These are phyloP conservation scores for Echinosophora koreensis DNA, from an alignment of 306 rosid species.

Conservation along the genomic window DNA sequence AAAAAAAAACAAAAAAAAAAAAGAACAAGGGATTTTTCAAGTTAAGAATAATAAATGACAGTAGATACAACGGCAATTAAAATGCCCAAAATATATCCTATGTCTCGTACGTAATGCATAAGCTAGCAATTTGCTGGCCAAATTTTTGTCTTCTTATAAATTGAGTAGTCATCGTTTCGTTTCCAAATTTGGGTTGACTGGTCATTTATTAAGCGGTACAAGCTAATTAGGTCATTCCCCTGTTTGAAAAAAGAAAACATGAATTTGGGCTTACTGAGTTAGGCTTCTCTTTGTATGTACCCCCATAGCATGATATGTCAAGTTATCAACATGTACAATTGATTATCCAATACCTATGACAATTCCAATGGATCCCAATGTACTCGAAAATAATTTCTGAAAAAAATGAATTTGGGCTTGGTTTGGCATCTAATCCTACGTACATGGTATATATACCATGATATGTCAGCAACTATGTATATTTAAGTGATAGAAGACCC, in stretches of 20 bases:
- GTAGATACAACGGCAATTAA: too few species aligned
- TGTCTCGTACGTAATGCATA: not conserved
- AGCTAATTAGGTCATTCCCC: not conserved
- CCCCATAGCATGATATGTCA: not conserved
- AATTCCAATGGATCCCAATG: slow-evolving; percentile 20
- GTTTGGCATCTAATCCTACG: slow-evolving; percentile 20
- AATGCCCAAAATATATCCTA: too few species aligned
- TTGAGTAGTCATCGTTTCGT: slow-evolving; percentile 30
- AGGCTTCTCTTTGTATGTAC: not conserved
- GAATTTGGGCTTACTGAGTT: slow-evolving; percentile 24
- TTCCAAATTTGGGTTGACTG: slow-evolving; percentile 36
- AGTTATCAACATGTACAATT: not conserved
- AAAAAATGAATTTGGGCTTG: slow-evolving; percentile 2
- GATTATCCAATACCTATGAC: not conserved
- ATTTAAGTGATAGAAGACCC: not conserved
- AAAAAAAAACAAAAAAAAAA: too few species aligned
- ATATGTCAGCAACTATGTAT: slow-evolving; percentile 19
- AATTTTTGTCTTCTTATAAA: slow-evolving; percentile 13
- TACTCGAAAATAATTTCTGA: not conserved
- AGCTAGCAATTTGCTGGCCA: slow-evolving; percentile 14
- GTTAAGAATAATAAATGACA: too few species aligned
- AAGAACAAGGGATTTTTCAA: too few species aligned
- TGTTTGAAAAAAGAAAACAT: not conserved
- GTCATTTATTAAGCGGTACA: slow-evolving; percentile 8
- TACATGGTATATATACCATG: not conserved